Base-by-base conservation (phyloP, 306 rosid genomes). In the Begonia masoniana region DNA sequence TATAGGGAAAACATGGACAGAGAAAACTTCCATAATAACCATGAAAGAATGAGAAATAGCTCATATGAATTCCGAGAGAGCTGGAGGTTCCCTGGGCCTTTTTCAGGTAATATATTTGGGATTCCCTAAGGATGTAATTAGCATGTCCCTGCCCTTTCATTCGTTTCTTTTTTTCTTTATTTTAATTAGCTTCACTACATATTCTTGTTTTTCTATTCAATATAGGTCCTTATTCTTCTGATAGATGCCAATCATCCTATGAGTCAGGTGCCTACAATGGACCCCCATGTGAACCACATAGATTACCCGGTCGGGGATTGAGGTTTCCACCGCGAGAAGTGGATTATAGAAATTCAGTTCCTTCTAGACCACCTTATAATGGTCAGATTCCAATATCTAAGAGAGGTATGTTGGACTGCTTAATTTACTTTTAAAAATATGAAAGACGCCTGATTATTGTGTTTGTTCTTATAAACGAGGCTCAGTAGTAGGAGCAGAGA, bases 291-390 rank as follows among this genome's bases (percentile, higher is more conserved):
- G 97, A 81, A 64, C 72, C 93, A 36, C 19, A 78, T 41, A 76
- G 95, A 70, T 58, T 72, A 58, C 77, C 81, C 17, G 73, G 66
- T 60, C 94, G 82, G 58, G 87, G 85, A 35, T 80, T 85, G 95
- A 80, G 95, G 67, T 82, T 57, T 80, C 87, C 91, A 62, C 79
- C 91, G 10, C 74, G 76, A 15, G 82, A 81, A 21, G 57, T 74
- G 74, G 78, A 64, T 62, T 82, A 82, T 59, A 69, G 94, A 66
- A 76, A 83, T 54, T 62, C 81, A 54, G 46, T 81, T 66, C 76
- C 94, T 58, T 85, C 62, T 54, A 75, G 82, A 68, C 95, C 86
- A 35, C 94, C 94, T 63, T 87, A 67, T 67, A 91, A 80, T 39
- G 94, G 86, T 67, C 80, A 75, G 9, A 79, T 85, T 59, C 89